Evolutionary conservation across 2,329 filamentous ascomycete species (phyloP), one percentile per base, ranked within the genome.

Genomic region (Hypoxylon sp.): DNA sequence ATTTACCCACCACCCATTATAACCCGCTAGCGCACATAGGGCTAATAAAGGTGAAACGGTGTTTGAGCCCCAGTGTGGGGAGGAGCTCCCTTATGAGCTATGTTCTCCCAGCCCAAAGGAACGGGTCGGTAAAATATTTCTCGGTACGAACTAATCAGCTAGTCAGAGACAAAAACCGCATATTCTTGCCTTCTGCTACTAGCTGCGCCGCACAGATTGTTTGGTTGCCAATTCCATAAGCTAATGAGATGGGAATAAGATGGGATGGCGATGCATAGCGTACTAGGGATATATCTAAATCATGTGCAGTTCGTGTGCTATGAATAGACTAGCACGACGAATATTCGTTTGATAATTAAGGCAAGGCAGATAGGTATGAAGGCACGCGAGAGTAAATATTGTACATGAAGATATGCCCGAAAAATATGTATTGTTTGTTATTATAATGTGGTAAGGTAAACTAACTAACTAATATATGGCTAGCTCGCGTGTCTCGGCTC

Each of bases 401-500:
- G n/a, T n/a, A n/a, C n/a, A n/a, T n/a, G n/a, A n/a, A n/a, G n/a
- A n/a, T n/a, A n/a, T n/a, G n/a, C n/a, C n/a, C n/a, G n/a, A n/a
- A n/a, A 25, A 37, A 46, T 47, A 30, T 47, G 34, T 46, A 27
- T 27, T 30, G 23, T 43, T 43, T 23, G n/a, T 12, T 43, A 43
- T 53, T 3, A 30, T 6, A 41, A 9, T 21, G 16, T 5, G n/a
- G 7, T 27, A 19, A 53, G 34, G 21, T 41, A 41, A 29, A 19
- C 14, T 52, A 45, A 45, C 41, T 45, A 30, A 25, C 41, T 32
- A 9, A 12, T 48, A 34, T n/a, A 14, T 32, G 7, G n/a, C 27
- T 53, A 32, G 47, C 16, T 58, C 25, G 7, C 14, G 52, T 63
- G 65, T 68, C 58, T 68, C 39, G 54, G 58, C 60, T 56, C 46